These are phyloP conservation scores for Beta lomatogona DNA, from an alignment of 179 eudicot species.

Conservation along the genomic window DNA sequence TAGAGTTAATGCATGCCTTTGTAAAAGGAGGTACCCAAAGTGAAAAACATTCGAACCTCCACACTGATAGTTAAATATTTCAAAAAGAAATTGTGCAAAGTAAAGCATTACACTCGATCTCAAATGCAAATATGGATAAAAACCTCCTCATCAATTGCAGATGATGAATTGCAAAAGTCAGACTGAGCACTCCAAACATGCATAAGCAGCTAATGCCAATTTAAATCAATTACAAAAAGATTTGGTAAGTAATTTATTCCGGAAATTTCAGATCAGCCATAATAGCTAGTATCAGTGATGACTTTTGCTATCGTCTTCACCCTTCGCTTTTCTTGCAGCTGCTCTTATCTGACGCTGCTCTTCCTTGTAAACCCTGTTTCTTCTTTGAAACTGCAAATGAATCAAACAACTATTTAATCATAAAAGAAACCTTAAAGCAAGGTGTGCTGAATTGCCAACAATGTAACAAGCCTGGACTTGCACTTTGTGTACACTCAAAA, in stretches of 20 bases:
- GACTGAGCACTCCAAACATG: slow-evolving; percentile 10
- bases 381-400: slow-evolving; percentile 76
- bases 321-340: slow-evolving; percentile 77
- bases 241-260: slow-evolving; percentile 23
- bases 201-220: slow-evolving; percentile 18
- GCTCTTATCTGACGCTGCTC: slow-evolving; percentile 97
- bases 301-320: slow-evolving; percentile 27
- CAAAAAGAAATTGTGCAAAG: too few species aligned
- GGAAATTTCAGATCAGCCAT: background rate
- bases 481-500: background rate
- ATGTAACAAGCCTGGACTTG: background rate
- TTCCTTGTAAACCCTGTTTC: slow-evolving; percentile 92
- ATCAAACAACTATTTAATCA: background rate
- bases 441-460: background rate
- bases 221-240: slow-evolving; percentile 5
- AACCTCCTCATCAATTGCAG: slow-evolving; percentile 22
- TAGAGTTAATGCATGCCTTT: too few species aligned
- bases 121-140: background rate
- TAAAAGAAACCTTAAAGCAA: background rate
- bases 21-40: too few species aligned
- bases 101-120: background rate
- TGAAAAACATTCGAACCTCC: too few species aligned
- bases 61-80: too few species aligned
- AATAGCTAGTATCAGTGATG: slow-evolving; percentile 28
- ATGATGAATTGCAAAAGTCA: slow-evolving; percentile 15